Conservation (phyloP, 495 filamentous ascomycete species). For the Massariosphaeria phaeospora region DNA sequence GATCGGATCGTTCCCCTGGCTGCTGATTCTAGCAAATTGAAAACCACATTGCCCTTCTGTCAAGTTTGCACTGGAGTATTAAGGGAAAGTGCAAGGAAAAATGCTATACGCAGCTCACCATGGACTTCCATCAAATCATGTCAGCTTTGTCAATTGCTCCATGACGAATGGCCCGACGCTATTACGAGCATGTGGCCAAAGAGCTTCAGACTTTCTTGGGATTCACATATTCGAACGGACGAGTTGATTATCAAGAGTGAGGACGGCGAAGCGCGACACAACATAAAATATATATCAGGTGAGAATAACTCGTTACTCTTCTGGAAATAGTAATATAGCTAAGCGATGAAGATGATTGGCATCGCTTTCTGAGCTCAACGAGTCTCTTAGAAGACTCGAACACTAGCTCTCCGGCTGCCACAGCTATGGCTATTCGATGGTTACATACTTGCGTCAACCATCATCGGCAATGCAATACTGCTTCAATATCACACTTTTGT, state of each 20-base stretch:
- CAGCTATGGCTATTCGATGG: background rate
- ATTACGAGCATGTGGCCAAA: background rate
- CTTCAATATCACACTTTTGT: background rate
- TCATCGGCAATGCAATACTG: conserved; percentile 1
- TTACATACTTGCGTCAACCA: background rate
- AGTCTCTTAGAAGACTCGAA: background rate
- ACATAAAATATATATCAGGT: no score
- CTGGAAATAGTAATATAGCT: background rate
- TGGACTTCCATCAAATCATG: background rate
- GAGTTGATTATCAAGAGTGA: no score
- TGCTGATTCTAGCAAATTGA: no score
- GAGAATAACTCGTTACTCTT: background rate
- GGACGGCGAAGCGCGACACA: no score
- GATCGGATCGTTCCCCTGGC: no score
- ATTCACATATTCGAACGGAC: background rate
- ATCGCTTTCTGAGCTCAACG: background rate
- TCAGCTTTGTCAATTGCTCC: background rate
- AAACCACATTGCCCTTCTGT: no score
- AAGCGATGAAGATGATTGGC: background rate
- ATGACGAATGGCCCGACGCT: background rate
- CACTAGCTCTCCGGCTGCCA: background rate
- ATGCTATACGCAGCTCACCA: no score
- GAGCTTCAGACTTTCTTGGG: background rate
- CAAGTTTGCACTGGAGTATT: background rate
- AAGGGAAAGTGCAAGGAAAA: background rate